Conservation (phyloP, 495 filamentous ascomycete species). For the Entonaema liquescens region DNA sequence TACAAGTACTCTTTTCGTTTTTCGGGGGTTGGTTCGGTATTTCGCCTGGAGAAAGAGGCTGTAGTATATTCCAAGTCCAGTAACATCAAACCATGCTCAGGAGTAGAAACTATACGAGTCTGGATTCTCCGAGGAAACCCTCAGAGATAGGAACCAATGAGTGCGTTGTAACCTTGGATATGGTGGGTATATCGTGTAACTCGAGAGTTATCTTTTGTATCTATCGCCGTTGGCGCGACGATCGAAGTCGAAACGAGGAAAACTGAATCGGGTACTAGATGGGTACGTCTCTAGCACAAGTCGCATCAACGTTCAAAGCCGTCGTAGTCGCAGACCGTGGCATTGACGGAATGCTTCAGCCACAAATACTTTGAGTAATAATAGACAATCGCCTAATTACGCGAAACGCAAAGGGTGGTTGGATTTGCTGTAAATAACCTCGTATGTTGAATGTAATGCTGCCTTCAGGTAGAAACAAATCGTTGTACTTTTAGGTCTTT, state of each 20-base stretch:
- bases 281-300: neutral
- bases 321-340: neutral
- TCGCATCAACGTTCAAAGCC: conserved; percentile 5
- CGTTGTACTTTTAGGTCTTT: neutral
- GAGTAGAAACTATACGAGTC: neutral
- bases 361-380: neutral
- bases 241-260: conserved; percentile 4
- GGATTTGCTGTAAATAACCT: neutral
- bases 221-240: neutral
- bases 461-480: neutral
- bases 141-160: neutral
- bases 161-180: neutral
- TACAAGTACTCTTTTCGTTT: neutral
- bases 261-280: neutral
- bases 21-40: neutral
- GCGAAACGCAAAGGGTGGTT: neutral
- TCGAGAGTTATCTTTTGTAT: neutral
- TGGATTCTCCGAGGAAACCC: neutral
- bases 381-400: neutral
- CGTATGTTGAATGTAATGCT: neutral
- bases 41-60: neutral
- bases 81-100: neutral
- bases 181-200: neutral
- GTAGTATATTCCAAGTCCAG: neutral
- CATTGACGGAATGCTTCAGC: neutral